phyloP scores from a whole-genome alignment of 2,329 filamentous ascomycete genomes.

The Sporothrix globosa region DNA sequence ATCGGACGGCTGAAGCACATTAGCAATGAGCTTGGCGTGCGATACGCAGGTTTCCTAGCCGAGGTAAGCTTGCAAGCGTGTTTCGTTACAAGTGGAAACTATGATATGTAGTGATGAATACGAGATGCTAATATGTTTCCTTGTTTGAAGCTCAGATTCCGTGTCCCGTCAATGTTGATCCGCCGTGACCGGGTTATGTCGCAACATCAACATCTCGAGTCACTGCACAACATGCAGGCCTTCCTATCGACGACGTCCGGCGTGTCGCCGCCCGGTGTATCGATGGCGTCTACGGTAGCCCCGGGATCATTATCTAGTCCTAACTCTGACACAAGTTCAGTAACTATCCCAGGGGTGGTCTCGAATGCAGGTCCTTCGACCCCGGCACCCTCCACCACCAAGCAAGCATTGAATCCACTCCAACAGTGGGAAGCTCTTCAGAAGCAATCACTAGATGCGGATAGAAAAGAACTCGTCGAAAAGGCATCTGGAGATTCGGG shows the following conservation, averaged over 20 bases:
- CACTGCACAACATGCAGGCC: slow-evolving; percentile 38
- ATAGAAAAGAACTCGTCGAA: slow-evolving; percentile 49
- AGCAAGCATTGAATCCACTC: slow-evolving; percentile 47
- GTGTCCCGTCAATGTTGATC: slow-evolving; percentile 66
- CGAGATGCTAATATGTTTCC: not conserved
- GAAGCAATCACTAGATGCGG: slow-evolving; percentile 50
- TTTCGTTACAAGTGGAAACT: not conserved
- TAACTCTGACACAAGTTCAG: not conserved
- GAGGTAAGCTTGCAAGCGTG: slow-evolving; percentile 49
- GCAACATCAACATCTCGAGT: slow-evolving; percentile 49
- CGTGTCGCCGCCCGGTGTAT: not conserved
- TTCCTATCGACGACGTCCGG: slow-evolving; percentile 43
- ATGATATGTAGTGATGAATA: not conserved
- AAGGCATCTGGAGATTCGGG: slow-evolving; percentile 43
- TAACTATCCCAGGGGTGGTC: not conserved
- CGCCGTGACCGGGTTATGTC: slow-evolving; percentile 56
- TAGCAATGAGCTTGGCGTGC: slow-evolving; percentile 59
- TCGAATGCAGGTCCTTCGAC: not conserved
- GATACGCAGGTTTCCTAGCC: slow-evolving; percentile 59
- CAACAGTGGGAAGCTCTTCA: slow-evolving; percentile 55
- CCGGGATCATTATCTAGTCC: not conserved
- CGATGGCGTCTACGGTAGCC: not conserved
- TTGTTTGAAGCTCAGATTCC: slow-evolving; percentile 54
- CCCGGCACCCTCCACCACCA: not conserved
- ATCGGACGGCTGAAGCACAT: slow-evolving; percentile 59